Percentiles rank a stretch among this genome's conserved stretches.
Evolutionary conservation across 306 rosid species (phyloP).

Genomic region (Alnus glutinosa): DNA sequence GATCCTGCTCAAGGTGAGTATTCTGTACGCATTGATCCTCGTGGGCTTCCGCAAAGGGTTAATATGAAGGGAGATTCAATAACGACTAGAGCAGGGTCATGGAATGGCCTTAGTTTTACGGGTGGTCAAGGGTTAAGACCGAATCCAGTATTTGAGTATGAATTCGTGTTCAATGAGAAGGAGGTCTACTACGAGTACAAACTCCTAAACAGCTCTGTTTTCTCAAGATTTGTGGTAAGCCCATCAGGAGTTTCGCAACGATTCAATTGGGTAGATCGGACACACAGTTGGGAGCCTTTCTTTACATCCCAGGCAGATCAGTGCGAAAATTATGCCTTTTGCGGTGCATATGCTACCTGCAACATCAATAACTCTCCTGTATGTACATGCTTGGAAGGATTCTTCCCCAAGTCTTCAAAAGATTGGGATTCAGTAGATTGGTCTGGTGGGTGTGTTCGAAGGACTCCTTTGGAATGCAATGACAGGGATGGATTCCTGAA

Average conservation of each 20-base stretch:
- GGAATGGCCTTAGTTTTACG: slow-evolving; percentile 31
- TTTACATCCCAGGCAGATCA: not conserved
- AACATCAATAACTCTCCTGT: not conserved
- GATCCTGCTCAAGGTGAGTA: slow-evolving; percentile 46
- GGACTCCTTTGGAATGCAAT: slow-evolving; percentile 18
- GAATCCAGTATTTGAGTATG: not conserved
- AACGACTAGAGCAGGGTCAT: slow-evolving; percentile 12
- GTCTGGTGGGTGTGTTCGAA: slow-evolving; percentile 34
- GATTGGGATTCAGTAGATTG: not conserved
- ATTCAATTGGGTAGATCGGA: slow-evolving; percentile 13
- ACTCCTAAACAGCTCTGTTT: not conserved
- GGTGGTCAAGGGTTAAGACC: not conserved
- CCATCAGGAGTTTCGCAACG: slow-evolving; percentile 21
- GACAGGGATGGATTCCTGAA: slow-evolving; percentile 16
- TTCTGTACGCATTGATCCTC: not conserved
- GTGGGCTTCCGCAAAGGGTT: not conserved
- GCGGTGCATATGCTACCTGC: slow-evolving; percentile 28
- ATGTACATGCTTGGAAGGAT: slow-evolving; percentile 32
- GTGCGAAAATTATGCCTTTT: slow-evolving; percentile 32
- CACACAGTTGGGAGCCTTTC: slow-evolving; percentile 21
- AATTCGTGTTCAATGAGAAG: slow-evolving; percentile 9
- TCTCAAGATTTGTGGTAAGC: slow-evolving; percentile 17
- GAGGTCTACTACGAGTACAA: slow-evolving; percentile 19
- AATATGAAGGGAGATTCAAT: not conserved
- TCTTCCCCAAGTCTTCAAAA: slow-evolving; percentile 3